phyloP scores from a whole-genome alignment of 2,329 filamentous ascomycete species.

The Alternaria sp. region DNA sequence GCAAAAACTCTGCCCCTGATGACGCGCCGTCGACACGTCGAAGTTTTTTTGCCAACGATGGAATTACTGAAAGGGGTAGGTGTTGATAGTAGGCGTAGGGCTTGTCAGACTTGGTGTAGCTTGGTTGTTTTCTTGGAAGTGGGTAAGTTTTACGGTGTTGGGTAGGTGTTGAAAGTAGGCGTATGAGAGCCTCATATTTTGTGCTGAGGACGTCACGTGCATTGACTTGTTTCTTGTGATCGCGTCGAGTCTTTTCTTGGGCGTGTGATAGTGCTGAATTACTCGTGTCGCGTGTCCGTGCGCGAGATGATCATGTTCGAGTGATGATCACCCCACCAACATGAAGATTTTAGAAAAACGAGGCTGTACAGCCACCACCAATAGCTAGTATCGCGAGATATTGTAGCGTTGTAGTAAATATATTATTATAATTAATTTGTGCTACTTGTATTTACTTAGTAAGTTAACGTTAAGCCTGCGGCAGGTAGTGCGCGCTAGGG shows the following conservation, averaged over 20 bases:
- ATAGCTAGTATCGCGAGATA: no score
- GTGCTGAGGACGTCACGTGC: constrained; percentile 2
- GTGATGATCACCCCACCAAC: no score
- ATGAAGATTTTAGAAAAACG: no score
- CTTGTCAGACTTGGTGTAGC: constrained; percentile 18
- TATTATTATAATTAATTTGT: no score
- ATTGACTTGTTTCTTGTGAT: not conserved
- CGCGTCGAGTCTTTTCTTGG: not conserved
- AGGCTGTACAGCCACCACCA: no score
- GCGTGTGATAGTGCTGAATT: not conserved
- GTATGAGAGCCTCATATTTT: constrained; percentile 17
- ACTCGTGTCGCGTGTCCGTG: no score
- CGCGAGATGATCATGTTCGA: no score
- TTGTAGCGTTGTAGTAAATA: no score
- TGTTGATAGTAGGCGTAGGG: constrained; percentile 17
- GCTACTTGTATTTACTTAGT: no score
- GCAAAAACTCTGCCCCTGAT: constrained; percentile 1
- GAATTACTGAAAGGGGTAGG: constrained; percentile 11
- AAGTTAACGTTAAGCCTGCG: no score
- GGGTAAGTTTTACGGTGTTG: constrained; percentile 8
- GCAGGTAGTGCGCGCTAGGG: no score
- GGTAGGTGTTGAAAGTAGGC: constrained; percentile 23
- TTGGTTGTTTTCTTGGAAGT: not conserved
- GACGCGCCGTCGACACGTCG: constrained; percentile 5
- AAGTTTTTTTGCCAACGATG: not conserved